phyloP scores from a whole-genome alignment of 1,139 yeast genomes.

The Magnusiomyces sp. region DNA sequence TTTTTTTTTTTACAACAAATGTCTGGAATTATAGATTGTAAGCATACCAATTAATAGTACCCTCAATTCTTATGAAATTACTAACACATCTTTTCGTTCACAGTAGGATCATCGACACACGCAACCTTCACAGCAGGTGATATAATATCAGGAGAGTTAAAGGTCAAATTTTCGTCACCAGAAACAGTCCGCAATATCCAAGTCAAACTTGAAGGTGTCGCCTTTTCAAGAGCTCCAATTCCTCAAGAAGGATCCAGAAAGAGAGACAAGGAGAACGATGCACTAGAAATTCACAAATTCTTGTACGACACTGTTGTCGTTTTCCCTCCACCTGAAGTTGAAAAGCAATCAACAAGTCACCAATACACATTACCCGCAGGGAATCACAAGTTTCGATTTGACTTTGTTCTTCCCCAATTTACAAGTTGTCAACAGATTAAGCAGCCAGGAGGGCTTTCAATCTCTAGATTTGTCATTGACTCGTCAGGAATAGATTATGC shows the following conservation, averaged over 20 bases:
- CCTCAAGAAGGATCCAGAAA: slow-evolving; percentile 3
- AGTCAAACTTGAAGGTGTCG: slow-evolving; percentile 15
- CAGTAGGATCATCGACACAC: neutral
- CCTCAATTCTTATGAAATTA: neutral
- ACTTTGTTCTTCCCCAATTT: slow-evolving; percentile 45
- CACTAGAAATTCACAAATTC: slow-evolving; percentile 45
- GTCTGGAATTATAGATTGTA: neutral
- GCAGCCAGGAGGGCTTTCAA: slow-evolving; percentile 21
- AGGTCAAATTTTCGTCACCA: slow-evolving; percentile 5
- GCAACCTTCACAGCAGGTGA: slow-evolving; percentile 13
- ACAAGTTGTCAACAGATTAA: slow-evolving; percentile 37
- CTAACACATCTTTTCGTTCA: neutral
- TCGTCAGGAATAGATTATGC: slow-evolving; percentile 27
- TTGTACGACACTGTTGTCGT: slow-evolving; percentile 48
- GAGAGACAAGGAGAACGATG: slow-evolving; percentile 17
- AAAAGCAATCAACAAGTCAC: slow-evolving; percentile 40
- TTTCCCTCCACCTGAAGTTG: slow-evolving; percentile 52
- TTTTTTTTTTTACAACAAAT: neutral
- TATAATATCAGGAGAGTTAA: slow-evolving; percentile 7
- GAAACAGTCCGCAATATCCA: slow-evolving; percentile 10
- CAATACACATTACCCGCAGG: slow-evolving; percentile 59
- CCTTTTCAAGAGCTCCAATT: slow-evolving; percentile 13
- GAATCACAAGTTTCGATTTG: slow-evolving; percentile 48
- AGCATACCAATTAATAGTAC: neutral
- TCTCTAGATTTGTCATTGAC: slow-evolving; percentile 36